Conservation (phyloP, 2,329 filamentous ascomycete genomes). For the Hyphodiscus sp. region DNA sequence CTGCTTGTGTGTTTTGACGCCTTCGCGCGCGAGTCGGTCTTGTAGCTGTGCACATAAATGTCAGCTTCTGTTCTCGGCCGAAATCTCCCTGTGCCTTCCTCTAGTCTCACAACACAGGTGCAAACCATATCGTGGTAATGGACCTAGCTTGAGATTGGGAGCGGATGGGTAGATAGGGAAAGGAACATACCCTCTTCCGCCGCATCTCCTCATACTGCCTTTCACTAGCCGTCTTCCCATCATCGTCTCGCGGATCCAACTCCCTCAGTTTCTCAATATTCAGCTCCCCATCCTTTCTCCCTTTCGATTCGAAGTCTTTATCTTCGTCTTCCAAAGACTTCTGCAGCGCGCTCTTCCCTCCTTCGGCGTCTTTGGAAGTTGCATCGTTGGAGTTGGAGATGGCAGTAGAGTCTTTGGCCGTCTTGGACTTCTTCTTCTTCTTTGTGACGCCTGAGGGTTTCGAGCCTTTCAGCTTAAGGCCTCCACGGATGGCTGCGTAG, state of each 20-base stretch:
- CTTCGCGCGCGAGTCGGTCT: constrained; percentile 69
- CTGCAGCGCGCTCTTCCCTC: constrained; percentile 41
- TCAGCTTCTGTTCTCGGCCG: neutral
- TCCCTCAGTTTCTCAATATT: constrained; percentile 22
- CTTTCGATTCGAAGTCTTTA: constrained; percentile 5
- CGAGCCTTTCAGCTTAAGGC: constrained; percentile 81
- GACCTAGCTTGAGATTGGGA: neutral
- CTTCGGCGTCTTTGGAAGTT: too few species aligned
- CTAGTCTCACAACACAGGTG: too few species aligned
- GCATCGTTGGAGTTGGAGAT: constrained; percentile 26
- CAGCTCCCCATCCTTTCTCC: neutral
- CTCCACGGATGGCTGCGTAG: constrained; percentile 61
- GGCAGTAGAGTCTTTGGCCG: constrained; percentile 24
- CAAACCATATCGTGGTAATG: neutral
- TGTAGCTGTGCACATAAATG: constrained; percentile 54
- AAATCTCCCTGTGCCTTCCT: neutral
- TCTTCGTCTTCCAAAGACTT: constrained; percentile 24
- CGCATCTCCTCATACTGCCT: constrained; percentile 72
- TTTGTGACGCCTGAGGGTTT: constrained; percentile 58
- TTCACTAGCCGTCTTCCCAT: constrained; percentile 77
- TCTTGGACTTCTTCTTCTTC: constrained; percentile 44
- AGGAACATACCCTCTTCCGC: constrained; percentile 65
- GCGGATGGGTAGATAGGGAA: neutral
- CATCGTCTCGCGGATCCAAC: constrained; percentile 29
- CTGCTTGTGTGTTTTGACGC: constrained; percentile 95